Evolutionary conservation across 345 rosid species (phyloP).

Genomic region (Eucalyptus erythrocorys): DNA sequence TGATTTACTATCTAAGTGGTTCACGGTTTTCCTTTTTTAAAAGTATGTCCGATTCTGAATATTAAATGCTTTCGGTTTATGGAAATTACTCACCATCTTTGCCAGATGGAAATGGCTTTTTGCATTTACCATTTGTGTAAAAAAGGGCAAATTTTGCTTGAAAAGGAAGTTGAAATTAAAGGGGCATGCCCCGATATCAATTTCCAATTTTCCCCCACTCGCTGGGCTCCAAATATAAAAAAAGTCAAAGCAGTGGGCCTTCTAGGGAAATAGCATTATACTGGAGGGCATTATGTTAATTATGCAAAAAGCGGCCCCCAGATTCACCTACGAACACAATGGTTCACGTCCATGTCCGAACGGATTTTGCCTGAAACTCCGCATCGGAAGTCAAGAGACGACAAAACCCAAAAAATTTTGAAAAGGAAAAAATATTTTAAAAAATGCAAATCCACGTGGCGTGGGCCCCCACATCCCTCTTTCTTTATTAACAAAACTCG

Average conservation of each 20-base stretch:
- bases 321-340: not conserved
- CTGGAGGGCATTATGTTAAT: not conserved
- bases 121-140: not conserved
- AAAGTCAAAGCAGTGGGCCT: not conserved
- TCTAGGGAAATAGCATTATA: not conserved
- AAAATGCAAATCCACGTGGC: not conserved
- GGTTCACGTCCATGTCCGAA: not conserved
- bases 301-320: not conserved
- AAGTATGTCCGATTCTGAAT: not conserved
- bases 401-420: not conserved
- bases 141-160: not conserved
- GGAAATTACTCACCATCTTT: not conserved
- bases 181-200: not conserved
- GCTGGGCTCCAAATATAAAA: not conserved
- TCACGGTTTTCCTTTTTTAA: accelerated
- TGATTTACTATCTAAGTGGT: no score
- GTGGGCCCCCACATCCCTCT: not conserved
- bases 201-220: not conserved
- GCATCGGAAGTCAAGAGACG: not conserved
- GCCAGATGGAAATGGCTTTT: not conserved
- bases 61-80: not conserved
- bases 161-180: not conserved
- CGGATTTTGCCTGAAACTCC: not conserved
- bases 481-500: not conserved
- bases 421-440: not conserved